Conservation (phyloP, 2,329 filamentous ascomycete genomes). For the Chaetothyriales sp. region DNA sequence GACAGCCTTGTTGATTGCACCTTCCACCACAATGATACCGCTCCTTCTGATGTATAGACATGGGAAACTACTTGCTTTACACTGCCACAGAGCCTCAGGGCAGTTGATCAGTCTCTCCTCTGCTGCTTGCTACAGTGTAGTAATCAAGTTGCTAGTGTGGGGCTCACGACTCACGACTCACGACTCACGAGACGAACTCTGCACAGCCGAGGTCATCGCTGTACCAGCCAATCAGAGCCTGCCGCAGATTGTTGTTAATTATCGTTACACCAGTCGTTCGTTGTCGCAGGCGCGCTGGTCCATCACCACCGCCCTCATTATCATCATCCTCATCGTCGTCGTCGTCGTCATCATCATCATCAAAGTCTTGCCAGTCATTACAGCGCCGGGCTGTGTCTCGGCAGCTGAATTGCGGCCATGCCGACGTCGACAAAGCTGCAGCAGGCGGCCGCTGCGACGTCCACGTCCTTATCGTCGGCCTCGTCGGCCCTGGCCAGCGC, state of each 20-base stretch:
- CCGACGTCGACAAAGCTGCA: slow-evolving; percentile 13
- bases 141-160: too few relatives aligned
- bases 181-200: neutral
- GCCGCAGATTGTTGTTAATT: neutral
- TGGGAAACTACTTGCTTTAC: too few relatives aligned
- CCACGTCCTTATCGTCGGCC: slow-evolving; percentile 9
- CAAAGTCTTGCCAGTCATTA: neutral
- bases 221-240: neutral
- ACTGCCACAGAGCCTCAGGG: too few relatives aligned
- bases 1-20: too few relatives aligned
- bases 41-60: too few relatives aligned
- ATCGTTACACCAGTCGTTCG: neutral
- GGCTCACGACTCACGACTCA: too few relatives aligned
- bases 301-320: too few relatives aligned
- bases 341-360: neutral
- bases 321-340: neutral
- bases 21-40: too few relatives aligned
- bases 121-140: too few relatives aligned
- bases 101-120: too few relatives aligned
- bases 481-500: slow-evolving; percentile 11
- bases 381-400: neutral
- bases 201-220: neutral
- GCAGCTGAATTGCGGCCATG: neutral
- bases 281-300: too few relatives aligned
- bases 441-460: slow-evolving; percentile 10